Percentiles rank a stretch among this genome's conserved stretches.
Conservation (phyloP, 306 rosid genomes). For the Vicia faba region DNA sequence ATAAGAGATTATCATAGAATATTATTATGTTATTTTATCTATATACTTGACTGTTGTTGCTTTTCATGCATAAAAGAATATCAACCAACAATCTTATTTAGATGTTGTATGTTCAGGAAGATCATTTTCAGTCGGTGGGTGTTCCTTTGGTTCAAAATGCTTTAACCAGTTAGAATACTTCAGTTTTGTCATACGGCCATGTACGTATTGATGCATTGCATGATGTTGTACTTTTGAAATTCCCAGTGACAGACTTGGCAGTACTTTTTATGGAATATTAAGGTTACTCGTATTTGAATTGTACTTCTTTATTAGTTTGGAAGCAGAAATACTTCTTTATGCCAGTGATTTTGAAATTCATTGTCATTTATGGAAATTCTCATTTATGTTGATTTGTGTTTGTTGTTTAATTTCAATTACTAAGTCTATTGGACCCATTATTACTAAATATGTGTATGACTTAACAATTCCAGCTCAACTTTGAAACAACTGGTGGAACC, state of each 20-base stretch:
- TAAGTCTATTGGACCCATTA: constrained; percentile 6
- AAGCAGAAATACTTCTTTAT: constrained; percentile 73
- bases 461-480: constrained; percentile 5
- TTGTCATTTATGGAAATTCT: constrained; percentile 18
- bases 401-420: constrained; percentile 26
- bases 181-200: constrained; percentile 86
- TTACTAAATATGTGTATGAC: constrained; percentile 18
- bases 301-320: constrained; percentile 59
- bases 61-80: not conserved
- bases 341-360: constrained; percentile 7
- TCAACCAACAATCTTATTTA: constrained; percentile 29
- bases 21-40: not conserved
- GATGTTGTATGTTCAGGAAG: constrained; percentile 61
- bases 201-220: constrained; percentile 43
- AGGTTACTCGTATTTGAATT: constrained; percentile 13
- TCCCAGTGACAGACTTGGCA: not conserved
- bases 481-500: too few relatives aligned
- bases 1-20: not conserved
- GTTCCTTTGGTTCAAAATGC: constrained; percentile 79
- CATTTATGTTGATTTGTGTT: constrained; percentile 23
- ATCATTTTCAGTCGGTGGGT: constrained; percentile 68
- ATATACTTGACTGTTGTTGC: not conserved
- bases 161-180: constrained; percentile 84
- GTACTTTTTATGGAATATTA: constrained; percentile 17
- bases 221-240: too few relatives aligned